Conservation (phyloP, 2,329 filamentous ascomycete species). For the Scopulariopsis brevicaulis region DNA sequence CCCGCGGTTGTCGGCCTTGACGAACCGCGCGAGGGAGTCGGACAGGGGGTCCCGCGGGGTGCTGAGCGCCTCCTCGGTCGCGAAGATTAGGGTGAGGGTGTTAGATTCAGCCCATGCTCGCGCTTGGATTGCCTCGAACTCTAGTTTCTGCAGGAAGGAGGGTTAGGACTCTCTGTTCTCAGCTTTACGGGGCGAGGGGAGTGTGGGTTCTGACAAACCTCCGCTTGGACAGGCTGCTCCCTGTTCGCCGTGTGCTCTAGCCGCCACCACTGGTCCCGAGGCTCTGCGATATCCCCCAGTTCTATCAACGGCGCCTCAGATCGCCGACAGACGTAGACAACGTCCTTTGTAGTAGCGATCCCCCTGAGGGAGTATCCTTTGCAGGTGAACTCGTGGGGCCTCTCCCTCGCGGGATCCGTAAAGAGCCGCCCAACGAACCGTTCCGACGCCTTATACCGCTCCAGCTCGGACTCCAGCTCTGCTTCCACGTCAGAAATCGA, state of each 20-base stretch:
- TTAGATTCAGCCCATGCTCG: slow-evolving; percentile 36
- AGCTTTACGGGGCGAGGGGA: not conserved
- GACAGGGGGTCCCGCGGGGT: slow-evolving; percentile 23
- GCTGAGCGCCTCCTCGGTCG: slow-evolving; percentile 35
- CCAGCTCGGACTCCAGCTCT: slow-evolving; percentile 5
- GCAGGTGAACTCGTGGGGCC: slow-evolving; percentile 24
- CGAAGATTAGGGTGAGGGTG: slow-evolving; percentile 38
- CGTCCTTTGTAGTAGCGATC: slow-evolving; percentile 31
- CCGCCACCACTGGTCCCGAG: slow-evolving; percentile 44
- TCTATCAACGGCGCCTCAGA: slow-evolving; percentile 29
- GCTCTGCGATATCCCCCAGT: slow-evolving; percentile 17
- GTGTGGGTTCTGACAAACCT: slow-evolving; percentile 24
- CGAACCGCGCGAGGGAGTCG: slow-evolving; percentile 29
- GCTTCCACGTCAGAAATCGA: not conserved
- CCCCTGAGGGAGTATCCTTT: slow-evolving; percentile 39
- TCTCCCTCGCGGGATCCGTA: slow-evolving; percentile 24
- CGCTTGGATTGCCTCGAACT: slow-evolving; percentile 29
- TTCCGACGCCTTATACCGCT: slow-evolving; percentile 15
- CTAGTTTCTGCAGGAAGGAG: slow-evolving; percentile 27
- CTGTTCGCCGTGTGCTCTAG: slow-evolving; percentile 28
- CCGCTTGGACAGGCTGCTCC: slow-evolving; percentile 29
- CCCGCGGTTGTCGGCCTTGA: slow-evolving; percentile 36
- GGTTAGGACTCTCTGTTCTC: not conserved
- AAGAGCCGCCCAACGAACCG: slow-evolving; percentile 25
- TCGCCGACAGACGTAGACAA: slow-evolving; percentile 38